Conservation (phyloP, 2,329 filamentous ascomycete genomes). For the Diaporthe vaccinii region DNA sequence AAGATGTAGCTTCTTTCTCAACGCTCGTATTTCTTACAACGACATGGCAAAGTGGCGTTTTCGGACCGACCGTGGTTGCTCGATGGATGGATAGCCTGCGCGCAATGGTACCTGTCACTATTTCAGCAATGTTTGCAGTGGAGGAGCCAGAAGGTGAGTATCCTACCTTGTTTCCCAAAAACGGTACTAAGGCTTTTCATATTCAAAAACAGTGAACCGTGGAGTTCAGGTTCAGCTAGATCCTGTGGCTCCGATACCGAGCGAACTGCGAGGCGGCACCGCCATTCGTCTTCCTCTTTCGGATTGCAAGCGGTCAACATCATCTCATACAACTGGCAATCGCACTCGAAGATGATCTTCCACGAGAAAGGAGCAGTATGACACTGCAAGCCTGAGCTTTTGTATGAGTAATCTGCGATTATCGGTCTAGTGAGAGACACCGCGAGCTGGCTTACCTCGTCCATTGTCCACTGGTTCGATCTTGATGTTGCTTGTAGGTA, state of each 20-base stretch:
- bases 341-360: conserved; percentile 88
- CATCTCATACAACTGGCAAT: conserved; percentile 84
- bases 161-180: conserved; percentile 77
- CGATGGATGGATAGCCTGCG: conserved; percentile 84
- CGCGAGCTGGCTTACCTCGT: conserved; percentile 66
- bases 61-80: conserved; percentile 79
- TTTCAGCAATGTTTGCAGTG: conserved; percentile 34
- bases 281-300: conserved; percentile 86
- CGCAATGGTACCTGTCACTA: conserved; percentile 67
- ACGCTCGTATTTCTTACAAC: conserved; percentile 89
- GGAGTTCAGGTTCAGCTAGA: conserved; percentile 59
- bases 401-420: not conserved
- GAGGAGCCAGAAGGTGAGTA: not conserved
- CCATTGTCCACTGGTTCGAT: conserved; percentile 83
- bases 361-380: conserved; percentile 89
- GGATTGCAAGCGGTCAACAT: conserved; percentile 88
- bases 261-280: conserved; percentile 71
- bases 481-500: conserved; percentile 75
- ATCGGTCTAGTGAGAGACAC: conserved; percentile 20
- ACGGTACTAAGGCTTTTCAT: conserved; percentile 82
- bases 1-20: conserved; percentile 66
- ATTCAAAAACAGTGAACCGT: conserved; percentile 75
- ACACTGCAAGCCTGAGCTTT: conserved; percentile 80
- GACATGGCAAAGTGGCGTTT: conserved; percentile 78
- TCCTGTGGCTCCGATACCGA: conserved; percentile 49